Base-by-base conservation (phyloP, 768 basidiomycete genomes). In the Phanerochaete sordida region DNA sequence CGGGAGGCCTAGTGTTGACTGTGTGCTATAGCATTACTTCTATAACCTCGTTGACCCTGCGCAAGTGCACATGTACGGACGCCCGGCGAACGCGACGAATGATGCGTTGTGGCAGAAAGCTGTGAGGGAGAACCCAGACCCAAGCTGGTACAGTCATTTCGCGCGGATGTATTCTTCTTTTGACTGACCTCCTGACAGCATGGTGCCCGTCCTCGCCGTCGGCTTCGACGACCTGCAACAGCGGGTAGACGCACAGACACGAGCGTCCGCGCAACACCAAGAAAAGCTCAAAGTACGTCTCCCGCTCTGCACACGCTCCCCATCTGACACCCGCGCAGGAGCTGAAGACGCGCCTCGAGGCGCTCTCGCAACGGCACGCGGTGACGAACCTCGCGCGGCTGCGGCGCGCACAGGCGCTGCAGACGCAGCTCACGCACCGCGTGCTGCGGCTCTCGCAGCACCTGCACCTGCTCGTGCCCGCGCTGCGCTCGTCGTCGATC, bases 141-240 rank as follows among this genome's bases (percentile, higher is more conserved):
- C 89, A 1, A 83, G 80, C 52, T 86, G 89, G 91, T 93, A 65
- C 62, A n/a, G 81, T 71, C 15, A 19, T 39, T 44, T 8, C 5
- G 13, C 50, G n/a, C 12, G 30, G 30, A 33, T 7, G 27, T 46
- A 55, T 49, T 58, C 21, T 15, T 27, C 47, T 33, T 11, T 43
- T 48, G 35, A 48, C 28, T n/a, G 30, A 43, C 31, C 13, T 12
- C 30, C 13, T 64, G n/a, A 43, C 62, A 93, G 91, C 64, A 78
- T 90, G 57, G 89, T 93, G 0, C 90, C 91, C 0, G 91, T 87
- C 6, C 75, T 93, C 28, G 93, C 91, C 0, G 74, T 87, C 27
- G 91, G 93, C 12, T 93, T 93, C 58, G 90, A 92, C 66, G 88
- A 93, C 65, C 75, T 95, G 23, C 86, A 90, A 62, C 80, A 81